phyloP scores from a whole-genome alignment of 2,329 filamentous ascomycete species.

The Fonsecaea monophora region DNA sequence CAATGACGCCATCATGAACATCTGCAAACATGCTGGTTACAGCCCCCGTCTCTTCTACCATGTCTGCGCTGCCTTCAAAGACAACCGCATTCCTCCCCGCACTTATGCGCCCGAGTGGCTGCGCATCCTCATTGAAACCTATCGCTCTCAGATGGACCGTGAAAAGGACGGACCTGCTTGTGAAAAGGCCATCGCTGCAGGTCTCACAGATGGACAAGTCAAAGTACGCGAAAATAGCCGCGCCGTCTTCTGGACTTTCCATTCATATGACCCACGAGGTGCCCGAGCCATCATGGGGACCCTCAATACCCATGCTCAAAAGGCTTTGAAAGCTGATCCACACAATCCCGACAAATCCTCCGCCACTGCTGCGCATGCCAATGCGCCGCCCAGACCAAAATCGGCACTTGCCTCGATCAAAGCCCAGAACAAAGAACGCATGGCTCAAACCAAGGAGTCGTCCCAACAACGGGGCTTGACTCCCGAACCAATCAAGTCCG shows the following conservation, averaged over 20 bases:
- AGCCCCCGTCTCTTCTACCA: slow-evolving; percentile 83
- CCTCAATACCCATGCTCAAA: slow-evolving; percentile 79
- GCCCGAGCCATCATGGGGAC: slow-evolving; percentile 83
- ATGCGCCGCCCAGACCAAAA: slow-evolving; percentile 30
- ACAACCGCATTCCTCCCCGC: slow-evolving; percentile 91
- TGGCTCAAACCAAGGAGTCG: slow-evolving; percentile 14
- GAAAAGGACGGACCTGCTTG: slow-evolving; percentile 80
- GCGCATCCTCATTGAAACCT: slow-evolving; percentile 75
- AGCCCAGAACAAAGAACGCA: slow-evolving; percentile 35
- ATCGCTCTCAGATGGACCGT: slow-evolving; percentile 85
- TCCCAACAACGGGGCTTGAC: slow-evolving; percentile 24
- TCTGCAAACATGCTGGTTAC: slow-evolving; percentile 81
- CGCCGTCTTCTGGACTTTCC: slow-evolving; percentile 84
- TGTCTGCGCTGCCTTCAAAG: slow-evolving; percentile 78
- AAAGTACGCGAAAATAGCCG: slow-evolving; percentile 87
- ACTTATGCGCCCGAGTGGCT: slow-evolving; percentile 82
- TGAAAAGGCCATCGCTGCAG: slow-evolving; percentile 87
- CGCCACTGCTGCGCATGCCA: slow-evolving; percentile 28
- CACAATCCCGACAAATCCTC: slow-evolving; percentile 65
- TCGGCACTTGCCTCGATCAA: slow-evolving; percentile 39
- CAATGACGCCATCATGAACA: slow-evolving; percentile 77
- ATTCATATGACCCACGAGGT: slow-evolving; percentile 75
- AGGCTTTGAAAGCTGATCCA: slow-evolving; percentile 80
- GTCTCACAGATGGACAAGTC: slow-evolving; percentile 86
- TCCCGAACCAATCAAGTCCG: slow-evolving; percentile 26